These are phyloP conservation scores for Paraconiothyrium sp. DNA, from an alignment of 2,329 filamentous ascomycete species.

Conservation along the genomic window DNA sequence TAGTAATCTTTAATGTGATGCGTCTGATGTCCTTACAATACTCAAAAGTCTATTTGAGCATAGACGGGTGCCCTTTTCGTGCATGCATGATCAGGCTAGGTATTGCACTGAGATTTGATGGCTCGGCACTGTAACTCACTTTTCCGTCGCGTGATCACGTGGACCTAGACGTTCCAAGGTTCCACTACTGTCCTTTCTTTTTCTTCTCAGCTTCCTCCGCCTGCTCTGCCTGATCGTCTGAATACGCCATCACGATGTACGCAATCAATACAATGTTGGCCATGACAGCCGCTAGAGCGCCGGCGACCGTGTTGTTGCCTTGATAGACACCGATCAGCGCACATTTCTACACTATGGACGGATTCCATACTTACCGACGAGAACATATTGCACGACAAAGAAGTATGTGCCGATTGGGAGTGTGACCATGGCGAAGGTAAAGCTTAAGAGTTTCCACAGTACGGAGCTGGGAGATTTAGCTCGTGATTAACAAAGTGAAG, in stretches of 20 bases:
- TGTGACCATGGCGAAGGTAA: slow-evolving; percentile 90
- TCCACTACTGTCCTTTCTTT: slow-evolving; percentile 46
- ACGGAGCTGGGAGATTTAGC: slow-evolving; percentile 68
- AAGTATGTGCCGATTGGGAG: slow-evolving; percentile 92
- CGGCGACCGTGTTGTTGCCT: slow-evolving; percentile 92
- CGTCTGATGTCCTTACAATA: neutral
- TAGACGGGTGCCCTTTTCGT: too few species aligned
- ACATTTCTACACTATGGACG: neutral
- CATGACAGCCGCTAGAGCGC: slow-evolving; percentile 83
- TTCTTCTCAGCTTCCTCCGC: slow-evolving; percentile 56
- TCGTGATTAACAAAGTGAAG: slow-evolving; percentile 2
- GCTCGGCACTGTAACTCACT: slow-evolving; percentile 10
- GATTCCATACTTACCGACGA: slow-evolving; percentile 68
- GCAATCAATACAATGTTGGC: slow-evolving; percentile 90
- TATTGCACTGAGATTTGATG: neutral
- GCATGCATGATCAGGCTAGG: neutral
- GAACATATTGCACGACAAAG: slow-evolving; percentile 77
- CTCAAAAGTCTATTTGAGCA: neutral
- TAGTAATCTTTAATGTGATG: slow-evolving; percentile 40
- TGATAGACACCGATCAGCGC: neutral
- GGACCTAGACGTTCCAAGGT: neutral
- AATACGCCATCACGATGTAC: slow-evolving; percentile 93
- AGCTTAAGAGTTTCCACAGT: slow-evolving; percentile 87
- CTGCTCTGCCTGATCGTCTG: slow-evolving; percentile 74
- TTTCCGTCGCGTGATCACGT: neutral